These are phyloP conservation scores for Nidularia sp. DNA, from an alignment of 768 basidiomycete species.

Conservation along the genomic window DNA sequence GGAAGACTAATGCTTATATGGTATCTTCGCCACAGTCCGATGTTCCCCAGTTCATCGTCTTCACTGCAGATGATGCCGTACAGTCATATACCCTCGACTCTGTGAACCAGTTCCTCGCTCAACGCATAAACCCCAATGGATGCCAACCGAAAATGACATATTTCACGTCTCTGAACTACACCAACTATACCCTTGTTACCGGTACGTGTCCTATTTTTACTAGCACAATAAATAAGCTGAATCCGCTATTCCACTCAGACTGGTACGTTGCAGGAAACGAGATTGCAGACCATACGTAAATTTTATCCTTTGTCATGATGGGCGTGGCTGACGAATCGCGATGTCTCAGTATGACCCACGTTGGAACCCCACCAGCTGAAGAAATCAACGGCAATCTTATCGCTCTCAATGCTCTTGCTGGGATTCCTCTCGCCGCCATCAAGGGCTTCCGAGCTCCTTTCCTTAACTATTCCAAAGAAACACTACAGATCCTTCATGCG, in stretches of 20 bases:
- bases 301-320: neutral
- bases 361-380: constrained; percentile 53
- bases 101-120: constrained; percentile 70
- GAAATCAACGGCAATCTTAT: constrained; percentile 79
- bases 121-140: constrained; percentile 74
- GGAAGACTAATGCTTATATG: neutral
- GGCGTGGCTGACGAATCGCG: neutral
- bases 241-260: constrained; percentile 29
- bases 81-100: constrained; percentile 74
- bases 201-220: constrained; percentile 19
- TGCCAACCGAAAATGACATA: constrained; percentile 77
- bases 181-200: constrained; percentile 72
- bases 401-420: constrained; percentile 73
- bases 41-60: constrained; percentile 65
- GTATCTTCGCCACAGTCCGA: constrained; percentile 34
- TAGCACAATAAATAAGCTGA: neutral
- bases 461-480: constrained; percentile 62
- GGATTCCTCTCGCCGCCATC: constrained; percentile 64
- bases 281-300: constrained; percentile 75
- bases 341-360: constrained; percentile 67
- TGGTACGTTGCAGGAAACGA: constrained; percentile 84
- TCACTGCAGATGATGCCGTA: constrained; percentile 74
- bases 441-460: constrained; percentile 76
- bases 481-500: constrained; percentile 49
- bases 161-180: constrained; percentile 66